Base-by-base conservation (phyloP, 2,329 filamentous ascomycete species). In the Kalaharituber pfeilii region DNA sequence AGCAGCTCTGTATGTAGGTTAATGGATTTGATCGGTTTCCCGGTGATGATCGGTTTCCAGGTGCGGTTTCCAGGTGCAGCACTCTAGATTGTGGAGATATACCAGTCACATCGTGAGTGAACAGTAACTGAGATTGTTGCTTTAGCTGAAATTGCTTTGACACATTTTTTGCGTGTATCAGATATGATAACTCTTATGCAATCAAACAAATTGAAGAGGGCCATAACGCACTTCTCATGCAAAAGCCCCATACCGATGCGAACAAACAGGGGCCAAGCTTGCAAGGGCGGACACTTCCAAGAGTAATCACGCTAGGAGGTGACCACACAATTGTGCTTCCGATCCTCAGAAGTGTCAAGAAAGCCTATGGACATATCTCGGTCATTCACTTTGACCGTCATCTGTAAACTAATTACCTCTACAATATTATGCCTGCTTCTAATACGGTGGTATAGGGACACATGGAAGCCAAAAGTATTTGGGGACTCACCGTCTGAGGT, bases 171-270 rank as follows among this genome's bases (percentile, higher is more conserved):
- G 2, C 3, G 20, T 26, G 11, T 36, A n/a, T 11, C 50, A 86
- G 82, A 29, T 88, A 88, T 62, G 86, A 93, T 68, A 91, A 91
- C 66, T 75, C 76, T 1, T 91, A 78, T 68, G 86, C 86, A 6
- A 78, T 93, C 24, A 75, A 82, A 58, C 86, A 93, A 66, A 91
- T 93, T 52, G 86, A 93, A 66, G 79, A 89, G 68, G 86, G 86
- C 7, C 86, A 93, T 69, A 81, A 84, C 67, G 76, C 74, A 58
- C 77, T 93, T 57, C 71, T 91, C 7, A 81, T 80, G 59, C 80
- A 85, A 30, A 68, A 74, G 1, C 86, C 85, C 0, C 75, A 74
- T 49, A 89, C 84, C 1, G 73, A 84, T 59, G 77, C 83, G 2
- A 67, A 79, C 50, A 77, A 80, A 64, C 68, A 70, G 1, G 86